Evolutionary conservation across 2,329 filamentous ascomycete genomes (phyloP).

Genomic region (Ophiostoma perfectum): DNA sequence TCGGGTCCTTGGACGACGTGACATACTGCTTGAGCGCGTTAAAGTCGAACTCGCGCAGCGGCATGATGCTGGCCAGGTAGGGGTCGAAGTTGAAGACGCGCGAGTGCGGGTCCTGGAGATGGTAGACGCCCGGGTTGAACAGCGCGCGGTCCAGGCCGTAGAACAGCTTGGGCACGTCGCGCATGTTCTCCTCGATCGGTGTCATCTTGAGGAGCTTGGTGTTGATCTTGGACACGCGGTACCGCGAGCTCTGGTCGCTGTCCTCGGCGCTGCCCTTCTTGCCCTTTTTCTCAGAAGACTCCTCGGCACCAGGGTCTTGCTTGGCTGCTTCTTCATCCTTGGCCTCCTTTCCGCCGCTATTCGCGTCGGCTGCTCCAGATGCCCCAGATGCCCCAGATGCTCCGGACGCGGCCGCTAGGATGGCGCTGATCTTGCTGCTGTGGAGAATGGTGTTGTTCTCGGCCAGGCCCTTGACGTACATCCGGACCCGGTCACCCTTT

Average conservation of each 20-base stretch:
- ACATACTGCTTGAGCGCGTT: conserved; percentile 78
- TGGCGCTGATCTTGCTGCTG: background rate
- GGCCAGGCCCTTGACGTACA: background rate
- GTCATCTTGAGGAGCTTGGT: conserved; percentile 29
- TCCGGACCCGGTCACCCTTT: background rate
- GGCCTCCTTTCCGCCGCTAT: background rate
- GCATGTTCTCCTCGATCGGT: conserved; percentile 34
- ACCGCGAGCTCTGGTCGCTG: conserved; percentile 7
- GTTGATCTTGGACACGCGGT: conserved; percentile 30
- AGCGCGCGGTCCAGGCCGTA: conserved; percentile 83
- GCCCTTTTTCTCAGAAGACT: background rate
- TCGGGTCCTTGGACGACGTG: conserved; percentile 79
- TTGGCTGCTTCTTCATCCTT: conserved; percentile 15
- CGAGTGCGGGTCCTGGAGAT: conserved; percentile 80
- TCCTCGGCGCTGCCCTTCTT: background rate
- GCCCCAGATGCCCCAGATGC: background rate
- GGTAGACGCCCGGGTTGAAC: conserved; percentile 91
- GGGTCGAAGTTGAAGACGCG: conserved; percentile 96
- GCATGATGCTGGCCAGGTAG: conserved; percentile 89
- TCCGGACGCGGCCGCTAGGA: background rate
- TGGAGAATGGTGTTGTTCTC: background rate
- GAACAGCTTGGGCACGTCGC: conserved; percentile 54
- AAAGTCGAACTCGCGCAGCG: conserved; percentile 87
- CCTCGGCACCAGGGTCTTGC: too few relatives aligned
- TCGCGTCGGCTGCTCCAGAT: background rate